Percentiles rank a stretch among this genome's conserved stretches.
Conservation (phyloP, 345 rosid species). For the Lumnitzera racemosa region DNA sequence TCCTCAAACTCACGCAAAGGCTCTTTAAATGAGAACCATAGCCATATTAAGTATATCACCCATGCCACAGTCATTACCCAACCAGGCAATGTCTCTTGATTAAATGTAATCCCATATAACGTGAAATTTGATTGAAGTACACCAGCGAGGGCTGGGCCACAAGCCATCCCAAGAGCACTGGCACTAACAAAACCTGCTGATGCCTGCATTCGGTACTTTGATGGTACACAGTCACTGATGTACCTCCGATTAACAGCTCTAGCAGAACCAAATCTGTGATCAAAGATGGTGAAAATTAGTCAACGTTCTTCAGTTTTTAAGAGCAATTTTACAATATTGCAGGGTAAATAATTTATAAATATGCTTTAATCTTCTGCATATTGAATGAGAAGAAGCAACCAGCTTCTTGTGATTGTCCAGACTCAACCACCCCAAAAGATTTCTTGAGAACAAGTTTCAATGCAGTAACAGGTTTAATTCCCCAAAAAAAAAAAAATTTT, state of each 20-base stretch:
- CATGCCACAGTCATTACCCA: slow-evolving; percentile 98
- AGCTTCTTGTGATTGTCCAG: no score
- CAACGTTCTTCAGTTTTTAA: slow-evolving; percentile 5
- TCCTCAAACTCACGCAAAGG: slow-evolving; percentile 60
- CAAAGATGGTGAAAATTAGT: slow-evolving; percentile 9
- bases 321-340: neutral
- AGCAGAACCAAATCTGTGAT: slow-evolving; percentile 90
- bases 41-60: slow-evolving; percentile 78
- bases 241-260: slow-evolving; percentile 98
- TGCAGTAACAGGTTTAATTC: no score
- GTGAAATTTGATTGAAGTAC: slow-evolving; percentile 80
- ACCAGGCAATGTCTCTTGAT: slow-evolving; percentile 82
- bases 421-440: no score
- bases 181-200: slow-evolving; percentile 99
- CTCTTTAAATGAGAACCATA: slow-evolving; percentile 79
- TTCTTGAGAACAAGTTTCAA: no score
- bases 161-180: slow-evolving; percentile 99
- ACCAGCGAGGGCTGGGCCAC: slow-evolving; percentile 99
- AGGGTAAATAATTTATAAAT: neutral
- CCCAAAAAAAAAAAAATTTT: no score
- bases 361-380: no score
- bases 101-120: slow-evolving; percentile 71
- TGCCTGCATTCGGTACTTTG: slow-evolving; percentile 88
- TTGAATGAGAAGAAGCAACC: no score
- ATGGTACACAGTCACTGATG: slow-evolving; percentile 95